A percentile compares a stretch with the other conserved stretches of the same genome.
Evolutionary conservation across 305 asterid genomes (phyloP).

Genomic region (Fraxinus nigra): DNA sequence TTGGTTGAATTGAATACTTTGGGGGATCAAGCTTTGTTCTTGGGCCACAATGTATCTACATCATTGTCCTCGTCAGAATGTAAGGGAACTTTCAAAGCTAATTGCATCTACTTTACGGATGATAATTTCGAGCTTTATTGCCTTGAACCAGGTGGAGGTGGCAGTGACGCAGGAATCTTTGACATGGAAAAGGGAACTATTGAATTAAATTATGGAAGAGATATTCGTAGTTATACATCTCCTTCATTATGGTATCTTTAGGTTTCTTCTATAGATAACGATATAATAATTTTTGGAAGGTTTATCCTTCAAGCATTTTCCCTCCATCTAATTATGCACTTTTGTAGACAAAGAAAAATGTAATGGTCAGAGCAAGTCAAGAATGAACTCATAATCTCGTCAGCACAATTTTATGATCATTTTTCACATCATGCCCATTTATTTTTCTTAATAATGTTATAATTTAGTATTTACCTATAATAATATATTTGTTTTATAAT

Average conservation of each 20-base stretch:
- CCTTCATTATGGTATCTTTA: not conserved
- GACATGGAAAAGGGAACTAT: not conserved
- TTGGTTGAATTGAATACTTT: not conserved
- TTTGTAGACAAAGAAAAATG: too few species aligned
- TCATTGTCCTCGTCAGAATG: not conserved
- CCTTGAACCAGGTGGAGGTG: not conserved
- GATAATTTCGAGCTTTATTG: not conserved
- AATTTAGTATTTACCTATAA: too few species aligned
- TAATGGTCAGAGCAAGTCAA: too few species aligned
- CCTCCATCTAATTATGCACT: too few species aligned
- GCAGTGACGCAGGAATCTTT: not conserved
- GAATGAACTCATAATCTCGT: too few species aligned
- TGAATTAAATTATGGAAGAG: not conserved
- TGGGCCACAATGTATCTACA: not conserved
- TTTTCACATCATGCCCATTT: too few species aligned
- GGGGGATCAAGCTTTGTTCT: not conserved
- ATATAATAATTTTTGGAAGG: too few species aligned
- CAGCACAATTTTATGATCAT: too few species aligned
- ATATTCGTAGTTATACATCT: not conserved
- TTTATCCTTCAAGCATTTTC: not conserved
- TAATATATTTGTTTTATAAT: too few species aligned
- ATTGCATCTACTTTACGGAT: not conserved
- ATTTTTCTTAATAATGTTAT: too few species aligned
- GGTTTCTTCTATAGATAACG: slow-evolving; percentile 37
- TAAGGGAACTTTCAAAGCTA: not conserved